Evolutionary conservation across 2,329 filamentous ascomycete species (phyloP).

Genomic region (Epichloe sibirici): DNA sequence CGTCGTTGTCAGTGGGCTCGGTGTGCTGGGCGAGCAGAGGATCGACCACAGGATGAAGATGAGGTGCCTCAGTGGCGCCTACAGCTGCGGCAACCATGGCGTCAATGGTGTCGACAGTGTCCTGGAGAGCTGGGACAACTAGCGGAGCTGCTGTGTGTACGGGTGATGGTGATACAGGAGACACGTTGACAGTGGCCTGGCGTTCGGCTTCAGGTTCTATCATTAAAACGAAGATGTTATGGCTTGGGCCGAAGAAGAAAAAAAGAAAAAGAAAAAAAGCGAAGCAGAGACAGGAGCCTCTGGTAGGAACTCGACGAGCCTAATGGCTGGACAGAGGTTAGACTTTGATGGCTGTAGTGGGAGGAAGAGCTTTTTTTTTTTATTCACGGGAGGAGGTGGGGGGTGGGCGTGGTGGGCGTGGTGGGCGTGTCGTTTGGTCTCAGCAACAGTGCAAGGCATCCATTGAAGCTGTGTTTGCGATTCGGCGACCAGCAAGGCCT

Average conservation of each 20-base stretch:
- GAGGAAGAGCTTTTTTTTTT: not conserved
- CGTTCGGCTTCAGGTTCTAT: slow-evolving; percentile 33
- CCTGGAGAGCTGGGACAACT: slow-evolving; percentile 37
- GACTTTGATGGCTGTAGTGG: not conserved
- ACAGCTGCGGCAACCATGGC: slow-evolving; percentile 29
- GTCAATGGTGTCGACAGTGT: slow-evolving; percentile 38
- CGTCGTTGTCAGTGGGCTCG: slow-evolving; percentile 23
- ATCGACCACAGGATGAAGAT: slow-evolving; percentile 19
- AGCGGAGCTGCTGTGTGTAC: slow-evolving; percentile 33
- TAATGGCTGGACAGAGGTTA: not conserved
- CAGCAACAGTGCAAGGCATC: slow-evolving; percentile 1
- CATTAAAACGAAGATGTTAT: slow-evolving; percentile 25
- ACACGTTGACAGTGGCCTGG: slow-evolving; percentile 41
- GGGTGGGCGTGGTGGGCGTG: not conserved
- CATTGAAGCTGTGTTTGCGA: slow-evolving; percentile 3
- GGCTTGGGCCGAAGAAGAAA: slow-evolving; percentile 2
- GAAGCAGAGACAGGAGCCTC: slow-evolving; percentile 7
- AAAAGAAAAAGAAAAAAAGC: slow-evolving; percentile 2
- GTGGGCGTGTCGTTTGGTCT: not conserved
- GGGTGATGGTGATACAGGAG: slow-evolving; percentile 37
- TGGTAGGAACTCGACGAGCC: not conserved
- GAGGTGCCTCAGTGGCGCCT: slow-evolving; percentile 13
- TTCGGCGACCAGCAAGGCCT: not conserved
- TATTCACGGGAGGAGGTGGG: not conserved
- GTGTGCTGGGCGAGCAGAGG: slow-evolving; percentile 17